phyloP scores from a whole-genome alignment of 139 green algal genomes.

The Chlamydomonas applanata region DNA sequence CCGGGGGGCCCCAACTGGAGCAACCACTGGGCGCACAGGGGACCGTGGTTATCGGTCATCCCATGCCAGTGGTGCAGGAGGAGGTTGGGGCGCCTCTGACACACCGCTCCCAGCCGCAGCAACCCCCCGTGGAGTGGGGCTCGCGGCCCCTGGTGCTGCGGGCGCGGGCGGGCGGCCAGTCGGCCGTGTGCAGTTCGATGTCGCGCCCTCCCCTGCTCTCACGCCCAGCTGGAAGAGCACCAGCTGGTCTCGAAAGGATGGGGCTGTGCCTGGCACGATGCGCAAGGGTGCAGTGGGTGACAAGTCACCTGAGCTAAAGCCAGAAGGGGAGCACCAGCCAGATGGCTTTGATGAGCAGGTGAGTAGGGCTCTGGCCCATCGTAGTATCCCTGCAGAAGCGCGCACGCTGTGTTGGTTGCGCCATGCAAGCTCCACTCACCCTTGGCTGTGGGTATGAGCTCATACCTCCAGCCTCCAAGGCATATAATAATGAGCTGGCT shows the following conservation, averaged over 20 bases:
- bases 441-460: background rate
- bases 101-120: slow-evolving; percentile 38
- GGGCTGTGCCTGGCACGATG: background rate
- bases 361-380: too few relatives aligned
- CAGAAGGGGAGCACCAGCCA: slow-evolving; percentile 4
- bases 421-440: background rate
- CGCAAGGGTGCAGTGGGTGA: slow-evolving; percentile 30
- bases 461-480: too few relatives aligned
- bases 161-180: slow-evolving; percentile 2
- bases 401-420: too few relatives aligned
- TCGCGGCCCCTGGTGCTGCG: slow-evolving; percentile 9
- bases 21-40: background rate
- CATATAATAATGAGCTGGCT: too few relatives aligned
- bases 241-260: slow-evolving; percentile 51
- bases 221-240: slow-evolving; percentile 67
- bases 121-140: slow-evolving; percentile 29
- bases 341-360: slow-evolving; percentile 35
- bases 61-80: slow-evolving; percentile 8
- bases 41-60: background rate
- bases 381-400: too few relatives aligned
- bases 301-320: slow-evolving; percentile 55
- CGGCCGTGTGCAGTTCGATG: slow-evolving; percentile 64
- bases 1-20: background rate
- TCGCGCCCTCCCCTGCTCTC: slow-evolving; percentile 55
- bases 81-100: slow-evolving; percentile 14